A percentile compares a stretch with the other conserved stretches of the same genome.
Evolutionary conservation across 2,329 filamentous ascomycete genomes (phyloP).

Genomic region (Trichoderma sp.): DNA sequence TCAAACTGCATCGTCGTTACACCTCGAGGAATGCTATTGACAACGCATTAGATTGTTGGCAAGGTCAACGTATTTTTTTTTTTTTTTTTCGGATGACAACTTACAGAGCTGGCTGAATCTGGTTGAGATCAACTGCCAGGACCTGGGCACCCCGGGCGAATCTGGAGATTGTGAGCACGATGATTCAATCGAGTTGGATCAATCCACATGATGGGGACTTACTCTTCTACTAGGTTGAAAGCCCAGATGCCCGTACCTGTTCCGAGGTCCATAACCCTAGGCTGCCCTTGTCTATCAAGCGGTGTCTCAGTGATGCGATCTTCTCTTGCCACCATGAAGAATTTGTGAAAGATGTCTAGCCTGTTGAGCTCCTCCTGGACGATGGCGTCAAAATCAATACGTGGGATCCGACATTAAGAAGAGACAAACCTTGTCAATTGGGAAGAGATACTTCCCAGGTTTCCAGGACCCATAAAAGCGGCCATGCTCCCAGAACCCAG

Average conservation of each 20-base stretch:
- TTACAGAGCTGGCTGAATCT: slow-evolving; percentile 40
- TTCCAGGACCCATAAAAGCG: slow-evolving; percentile 67
- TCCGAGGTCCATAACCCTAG: slow-evolving; percentile 63
- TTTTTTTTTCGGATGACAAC: slow-evolving; percentile 18
- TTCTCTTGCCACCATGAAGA: slow-evolving; percentile 64
- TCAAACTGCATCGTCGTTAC: slow-evolving; percentile 58
- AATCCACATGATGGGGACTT: slow-evolving; percentile 33
- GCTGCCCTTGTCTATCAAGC: slow-evolving; percentile 22
- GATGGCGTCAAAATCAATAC: slow-evolving; percentile 21
- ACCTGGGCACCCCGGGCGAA: slow-evolving; percentile 30
- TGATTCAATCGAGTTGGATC: neutral
- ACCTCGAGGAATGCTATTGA: slow-evolving; percentile 65
- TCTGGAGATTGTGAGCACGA: slow-evolving; percentile 21
- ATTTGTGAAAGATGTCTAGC: slow-evolving; percentile 77
- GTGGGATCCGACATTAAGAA: neutral
- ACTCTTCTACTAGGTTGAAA: slow-evolving; percentile 75
- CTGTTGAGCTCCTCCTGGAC: slow-evolving; percentile 67
- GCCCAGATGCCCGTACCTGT: slow-evolving; percentile 91
- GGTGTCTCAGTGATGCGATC: slow-evolving; percentile 30
- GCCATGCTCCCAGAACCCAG: slow-evolving; percentile 56
- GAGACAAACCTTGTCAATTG: slow-evolving; percentile 55
- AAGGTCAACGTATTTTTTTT: too few relatives aligned
- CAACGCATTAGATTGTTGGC: slow-evolving; percentile 20
- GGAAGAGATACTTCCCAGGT: slow-evolving; percentile 69
- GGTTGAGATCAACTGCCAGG: slow-evolving; percentile 40